These are phyloP conservation scores for Talaromyces sp. DNA, from an alignment of 2,329 filamentous ascomycete species.

Conservation along the genomic window DNA sequence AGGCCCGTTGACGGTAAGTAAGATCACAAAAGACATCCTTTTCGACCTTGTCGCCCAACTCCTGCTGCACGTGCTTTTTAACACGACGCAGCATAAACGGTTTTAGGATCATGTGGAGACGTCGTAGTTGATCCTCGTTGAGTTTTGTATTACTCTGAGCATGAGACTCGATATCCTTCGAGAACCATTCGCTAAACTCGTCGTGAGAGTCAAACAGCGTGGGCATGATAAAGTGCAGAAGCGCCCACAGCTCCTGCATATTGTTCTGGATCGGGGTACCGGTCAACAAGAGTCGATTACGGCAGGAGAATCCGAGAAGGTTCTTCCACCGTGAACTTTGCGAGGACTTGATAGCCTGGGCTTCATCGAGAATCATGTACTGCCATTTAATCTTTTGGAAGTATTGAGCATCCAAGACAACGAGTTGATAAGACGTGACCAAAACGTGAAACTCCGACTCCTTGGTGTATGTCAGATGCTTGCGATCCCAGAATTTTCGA, in stretches of 20 bases:
- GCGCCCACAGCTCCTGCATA: conserved; percentile 98
- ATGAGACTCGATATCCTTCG: conserved; percentile 79
- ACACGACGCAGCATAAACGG: conserved; percentile 99
- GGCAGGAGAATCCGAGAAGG: conserved; percentile 85
- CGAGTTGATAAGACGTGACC: conserved; percentile 93
- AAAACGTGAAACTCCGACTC: conserved; percentile 94
- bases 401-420: conserved; percentile 92
- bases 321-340: conserved; percentile 96
- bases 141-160: conserved; percentile 99
- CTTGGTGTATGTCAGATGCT: conserved; percentile 90
- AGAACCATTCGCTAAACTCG: conserved; percentile 50
- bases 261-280: conserved; percentile 99
- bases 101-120: conserved; percentile 97
- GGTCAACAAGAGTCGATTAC: conserved; percentile 86
- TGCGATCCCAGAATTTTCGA: conserved; percentile 98
- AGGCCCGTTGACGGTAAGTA: conserved; percentile 89
- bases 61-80: conserved; percentile 99
- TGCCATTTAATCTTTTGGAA: conserved; percentile 99
- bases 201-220: conserved; percentile 71
- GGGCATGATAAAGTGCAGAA: conserved; percentile 99
- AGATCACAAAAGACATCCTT: conserved; percentile 93
- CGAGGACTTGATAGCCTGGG: conserved; percentile 97
- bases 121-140: conserved; percentile 94
- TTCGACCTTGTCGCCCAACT: conserved; percentile 98
- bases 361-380: conserved; percentile 99